Evolutionary conservation across 257 asterid species (phyloP).

Genomic region (Rauvolfia tetraphylla): DNA sequence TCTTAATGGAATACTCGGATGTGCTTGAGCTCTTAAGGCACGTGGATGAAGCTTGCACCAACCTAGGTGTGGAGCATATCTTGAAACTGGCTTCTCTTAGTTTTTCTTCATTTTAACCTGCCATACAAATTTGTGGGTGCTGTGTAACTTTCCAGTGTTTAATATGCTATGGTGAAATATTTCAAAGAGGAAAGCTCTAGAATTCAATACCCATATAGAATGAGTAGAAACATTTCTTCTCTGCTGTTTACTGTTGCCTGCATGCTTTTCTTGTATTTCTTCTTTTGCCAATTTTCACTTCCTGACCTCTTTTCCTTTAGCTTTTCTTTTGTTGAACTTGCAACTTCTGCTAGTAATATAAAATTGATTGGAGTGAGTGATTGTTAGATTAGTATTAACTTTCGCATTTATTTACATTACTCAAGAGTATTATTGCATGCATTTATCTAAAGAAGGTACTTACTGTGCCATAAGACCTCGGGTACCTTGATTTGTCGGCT

Average conservation of each 20-base stretch:
- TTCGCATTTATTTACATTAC: not conserved
- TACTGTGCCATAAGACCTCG: not conserved
- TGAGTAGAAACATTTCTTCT: not conserved
- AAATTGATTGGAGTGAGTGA: not conserved
- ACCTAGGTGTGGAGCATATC: not conserved
- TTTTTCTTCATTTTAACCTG: not conserved
- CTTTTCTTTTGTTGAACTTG: not conserved
- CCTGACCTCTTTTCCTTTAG: not conserved
- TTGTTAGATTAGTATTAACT: not conserved
- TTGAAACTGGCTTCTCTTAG: not conserved
- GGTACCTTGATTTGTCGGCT: not conserved
- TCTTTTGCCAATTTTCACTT: not conserved
- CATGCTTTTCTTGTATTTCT: not conserved
- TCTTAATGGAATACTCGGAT: not conserved
- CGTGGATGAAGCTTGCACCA: not conserved
- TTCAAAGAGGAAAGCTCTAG: not conserved
- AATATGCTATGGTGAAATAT: not conserved
- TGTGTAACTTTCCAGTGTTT: not conserved
- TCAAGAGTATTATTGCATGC: not conserved
- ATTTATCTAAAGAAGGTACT: not conserved
- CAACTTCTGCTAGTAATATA: not conserved
- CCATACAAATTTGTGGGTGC: not conserved
- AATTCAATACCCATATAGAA: not conserved
- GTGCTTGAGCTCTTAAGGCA: not conserved
- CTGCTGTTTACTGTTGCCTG: not conserved